Evolutionary conservation across 2,329 filamentous ascomycete genomes (phyloP).

Genomic region (Spiromastix sp.): DNA sequence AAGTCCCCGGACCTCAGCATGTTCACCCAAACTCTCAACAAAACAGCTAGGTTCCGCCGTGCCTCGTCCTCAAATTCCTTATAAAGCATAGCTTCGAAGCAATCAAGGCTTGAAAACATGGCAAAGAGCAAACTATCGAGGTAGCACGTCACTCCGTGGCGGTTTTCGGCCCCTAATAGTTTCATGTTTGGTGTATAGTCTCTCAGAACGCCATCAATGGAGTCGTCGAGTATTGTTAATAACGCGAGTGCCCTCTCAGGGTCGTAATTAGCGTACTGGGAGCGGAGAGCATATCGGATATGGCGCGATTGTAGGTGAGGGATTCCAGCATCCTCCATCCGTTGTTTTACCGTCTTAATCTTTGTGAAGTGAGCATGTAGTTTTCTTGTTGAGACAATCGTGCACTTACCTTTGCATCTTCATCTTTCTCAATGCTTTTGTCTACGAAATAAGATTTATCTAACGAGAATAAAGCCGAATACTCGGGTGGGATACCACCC

Average conservation of each 20-base stretch:
- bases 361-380: conserved; percentile 1
- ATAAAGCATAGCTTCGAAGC: conserved; percentile 87
- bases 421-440: background rate
- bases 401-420: conserved; percentile 1
- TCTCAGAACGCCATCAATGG: conserved; percentile 66
- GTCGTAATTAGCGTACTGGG: conserved; percentile 57
- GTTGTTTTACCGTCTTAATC: conserved; percentile 2
- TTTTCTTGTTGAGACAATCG: background rate
- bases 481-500: too few relatives aligned
- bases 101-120: conserved; percentile 86
- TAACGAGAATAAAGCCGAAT: conserved; percentile 2
- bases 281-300: conserved; percentile 49
- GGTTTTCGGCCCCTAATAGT: conserved; percentile 78
- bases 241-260: conserved; percentile 65
- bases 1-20: conserved; percentile 75
- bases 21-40: conserved; percentile 87
- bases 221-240: conserved; percentile 67
- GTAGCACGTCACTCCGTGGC: conserved; percentile 84
- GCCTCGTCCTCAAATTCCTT: conserved; percentile 64
- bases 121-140: conserved; percentile 84
- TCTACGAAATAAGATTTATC: background rate
- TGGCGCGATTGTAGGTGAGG: conserved; percentile 51
- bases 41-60: conserved; percentile 61
- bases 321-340: conserved; percentile 32
- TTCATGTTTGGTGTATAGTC: conserved; percentile 61